Conservation (phyloP, 768 basidiomycete species). For the Holtermanniella nyarrowii region DNA sequence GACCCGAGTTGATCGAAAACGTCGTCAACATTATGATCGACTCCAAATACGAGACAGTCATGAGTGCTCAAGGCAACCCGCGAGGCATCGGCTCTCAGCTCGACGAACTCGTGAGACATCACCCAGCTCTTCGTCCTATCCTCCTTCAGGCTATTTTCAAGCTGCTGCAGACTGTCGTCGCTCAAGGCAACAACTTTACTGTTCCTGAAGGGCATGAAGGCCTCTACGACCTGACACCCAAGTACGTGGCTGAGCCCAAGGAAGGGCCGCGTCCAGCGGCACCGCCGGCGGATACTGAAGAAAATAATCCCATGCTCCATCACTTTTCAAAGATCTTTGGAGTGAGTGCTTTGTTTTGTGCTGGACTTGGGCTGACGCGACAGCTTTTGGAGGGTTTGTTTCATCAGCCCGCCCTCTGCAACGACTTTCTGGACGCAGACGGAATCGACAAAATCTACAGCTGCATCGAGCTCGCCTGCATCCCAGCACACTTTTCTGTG, state of each 20-base stretch:
- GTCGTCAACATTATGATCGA: conserved; percentile 77
- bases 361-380: background rate
- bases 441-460: conserved; percentile 22
- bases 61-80: conserved; percentile 88
- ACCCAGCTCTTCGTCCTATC: conserved; percentile 69
- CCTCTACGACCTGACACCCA: too few species aligned
- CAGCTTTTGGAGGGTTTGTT: conserved; percentile 92
- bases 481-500: conserved; percentile 79
- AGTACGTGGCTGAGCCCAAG: conserved; percentile 48
- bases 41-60: conserved; percentile 59
- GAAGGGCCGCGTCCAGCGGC: conserved; percentile 57
- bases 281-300: conserved; percentile 52
- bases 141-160: conserved; percentile 68
- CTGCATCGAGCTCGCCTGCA: conserved; percentile 56
- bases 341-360: conserved; percentile 2
- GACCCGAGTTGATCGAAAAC: conserved; percentile 70
- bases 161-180: conserved; percentile 63
- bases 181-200: conserved; percentile 49
- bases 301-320: background rate
- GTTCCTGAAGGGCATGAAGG: background rate
- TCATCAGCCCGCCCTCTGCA: conserved; percentile 78
- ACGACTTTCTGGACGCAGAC: conserved; percentile 59
- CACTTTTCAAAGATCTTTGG: conserved; percentile 7
- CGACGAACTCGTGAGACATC: conserved; percentile 93
- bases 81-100: conserved; percentile 77